phyloP scores from a whole-genome alignment of 2,329 filamentous ascomycete species.

The Tolypocladium pustulatum region DNA sequence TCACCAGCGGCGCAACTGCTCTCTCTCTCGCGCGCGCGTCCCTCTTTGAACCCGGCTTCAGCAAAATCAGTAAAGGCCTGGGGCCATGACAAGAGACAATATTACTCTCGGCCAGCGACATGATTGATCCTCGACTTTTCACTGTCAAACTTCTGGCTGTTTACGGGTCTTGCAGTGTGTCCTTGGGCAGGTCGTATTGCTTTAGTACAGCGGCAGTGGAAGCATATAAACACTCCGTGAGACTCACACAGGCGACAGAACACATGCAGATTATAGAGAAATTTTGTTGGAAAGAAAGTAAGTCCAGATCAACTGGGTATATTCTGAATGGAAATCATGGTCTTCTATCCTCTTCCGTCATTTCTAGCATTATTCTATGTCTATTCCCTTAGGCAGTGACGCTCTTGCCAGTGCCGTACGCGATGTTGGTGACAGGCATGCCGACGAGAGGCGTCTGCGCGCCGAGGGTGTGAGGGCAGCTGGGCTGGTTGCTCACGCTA shows the following conservation, averaged over 20 bases:
- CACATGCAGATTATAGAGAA: no score
- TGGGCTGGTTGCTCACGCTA: constrained; percentile 38
- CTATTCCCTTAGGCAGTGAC: constrained; percentile 9
- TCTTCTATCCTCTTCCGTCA: background rate
- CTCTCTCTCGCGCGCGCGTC: background rate
- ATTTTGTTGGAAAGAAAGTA: background rate
- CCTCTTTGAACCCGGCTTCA: background rate
- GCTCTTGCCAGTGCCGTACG: constrained; percentile 36
- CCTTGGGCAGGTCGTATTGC: background rate
- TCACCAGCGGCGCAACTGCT: background rate
- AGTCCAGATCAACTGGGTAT: background rate
- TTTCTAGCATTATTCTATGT: background rate
- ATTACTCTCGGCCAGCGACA: background rate
- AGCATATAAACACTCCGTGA: background rate
- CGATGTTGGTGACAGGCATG: constrained; percentile 38
- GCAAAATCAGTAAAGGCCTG: background rate
- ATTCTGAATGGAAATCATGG: background rate
- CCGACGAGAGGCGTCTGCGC: constrained; percentile 9
- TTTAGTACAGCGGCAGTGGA: background rate
- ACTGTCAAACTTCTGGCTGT: background rate
- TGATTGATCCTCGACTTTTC: background rate
- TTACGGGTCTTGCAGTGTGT: background rate
- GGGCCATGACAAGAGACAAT: background rate
- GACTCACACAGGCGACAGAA: no score
- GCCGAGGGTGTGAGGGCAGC: constrained; percentile 36